Percentiles rank a stretch among this genome's conserved stretches.
Conservation (phyloP, 2,329 filamentous ascomycete species). For the Myriosclerotinia duriaeana region DNA sequence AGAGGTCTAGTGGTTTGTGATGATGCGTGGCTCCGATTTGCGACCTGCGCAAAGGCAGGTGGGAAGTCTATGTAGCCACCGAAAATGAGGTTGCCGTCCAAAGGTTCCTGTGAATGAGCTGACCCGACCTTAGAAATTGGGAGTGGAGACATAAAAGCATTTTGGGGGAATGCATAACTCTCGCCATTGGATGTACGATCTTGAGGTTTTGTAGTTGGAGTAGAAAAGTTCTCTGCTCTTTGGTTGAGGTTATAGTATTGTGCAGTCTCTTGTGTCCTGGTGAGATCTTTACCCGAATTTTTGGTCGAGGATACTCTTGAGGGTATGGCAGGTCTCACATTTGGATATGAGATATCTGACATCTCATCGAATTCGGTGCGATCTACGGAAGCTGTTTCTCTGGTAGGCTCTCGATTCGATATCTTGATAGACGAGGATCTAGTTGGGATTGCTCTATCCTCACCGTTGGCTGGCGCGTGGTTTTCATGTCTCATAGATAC, state of each 20-base stretch:
- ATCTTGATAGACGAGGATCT: neutral
- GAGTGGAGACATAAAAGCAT: neutral
- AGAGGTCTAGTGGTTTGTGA: neutral
- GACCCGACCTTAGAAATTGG: neutral
- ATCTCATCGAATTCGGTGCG: neutral
- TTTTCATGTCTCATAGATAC: neutral
- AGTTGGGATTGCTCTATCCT: neutral
- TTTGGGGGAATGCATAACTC: neutral
- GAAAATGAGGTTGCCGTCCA: neutral
- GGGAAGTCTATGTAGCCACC: neutral
- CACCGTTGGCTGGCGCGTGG: too few relatives aligned
- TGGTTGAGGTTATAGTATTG: neutral
- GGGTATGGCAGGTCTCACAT: neutral
- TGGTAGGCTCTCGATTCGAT: neutral
- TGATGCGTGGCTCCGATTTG: neutral
- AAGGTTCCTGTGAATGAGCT: neutral
- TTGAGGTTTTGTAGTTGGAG: neutral
- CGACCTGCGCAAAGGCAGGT: neutral
- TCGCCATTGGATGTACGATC: neutral
- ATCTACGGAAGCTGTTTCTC: neutral
- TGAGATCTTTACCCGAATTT: neutral
- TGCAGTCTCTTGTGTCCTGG: neutral
- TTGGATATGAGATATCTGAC: neutral
- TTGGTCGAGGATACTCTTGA: neutral
- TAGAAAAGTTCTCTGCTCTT: neutral